These are phyloP conservation scores for Diutina ranongensis DNA, from an alignment of 1,139 yeast genomes.

Conservation along the genomic window DNA sequence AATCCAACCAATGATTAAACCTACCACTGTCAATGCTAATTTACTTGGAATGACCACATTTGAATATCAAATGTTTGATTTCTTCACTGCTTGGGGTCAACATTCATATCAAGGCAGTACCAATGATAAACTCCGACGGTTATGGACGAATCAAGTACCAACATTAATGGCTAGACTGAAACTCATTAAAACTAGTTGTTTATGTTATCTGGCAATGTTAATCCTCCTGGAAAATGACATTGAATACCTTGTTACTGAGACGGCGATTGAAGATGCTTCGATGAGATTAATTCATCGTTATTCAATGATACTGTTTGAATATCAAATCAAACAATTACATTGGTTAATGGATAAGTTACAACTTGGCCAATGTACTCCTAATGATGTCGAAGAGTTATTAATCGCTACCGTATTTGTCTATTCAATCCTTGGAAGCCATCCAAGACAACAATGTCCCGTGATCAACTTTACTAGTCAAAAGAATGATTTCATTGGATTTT, in stretches of 20 bases:
- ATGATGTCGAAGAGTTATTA: neutral
- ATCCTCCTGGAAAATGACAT: neutral
- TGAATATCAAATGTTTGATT: neutral
- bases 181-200: neutral
- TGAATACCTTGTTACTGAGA: neutral
- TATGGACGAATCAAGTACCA: neutral
- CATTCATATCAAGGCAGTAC: neutral
- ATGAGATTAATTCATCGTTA: neutral
- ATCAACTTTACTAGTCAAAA: neutral
- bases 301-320: neutral
- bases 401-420: neutral
- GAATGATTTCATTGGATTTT: neutral
- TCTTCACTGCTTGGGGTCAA: neutral
- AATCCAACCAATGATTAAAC: neutral
- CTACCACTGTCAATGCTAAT: neutral
- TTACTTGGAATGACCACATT: neutral
- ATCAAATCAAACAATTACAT: neutral
- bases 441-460: neutral
- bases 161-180: neutral
- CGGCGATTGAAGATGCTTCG: neutral
- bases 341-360: neutral
- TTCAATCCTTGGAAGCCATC: neutral
- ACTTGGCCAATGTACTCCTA: neutral
- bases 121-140: too few species aligned
- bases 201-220: slow-evolving; percentile 1